A percentile compares a stretch with the other conserved stretches of the same genome.
These are phyloP conservation scores for Linnemannia elongata DNA, from an alignment of 192 early-diverging fungal genomes.

Conservation along the genomic window DNA sequence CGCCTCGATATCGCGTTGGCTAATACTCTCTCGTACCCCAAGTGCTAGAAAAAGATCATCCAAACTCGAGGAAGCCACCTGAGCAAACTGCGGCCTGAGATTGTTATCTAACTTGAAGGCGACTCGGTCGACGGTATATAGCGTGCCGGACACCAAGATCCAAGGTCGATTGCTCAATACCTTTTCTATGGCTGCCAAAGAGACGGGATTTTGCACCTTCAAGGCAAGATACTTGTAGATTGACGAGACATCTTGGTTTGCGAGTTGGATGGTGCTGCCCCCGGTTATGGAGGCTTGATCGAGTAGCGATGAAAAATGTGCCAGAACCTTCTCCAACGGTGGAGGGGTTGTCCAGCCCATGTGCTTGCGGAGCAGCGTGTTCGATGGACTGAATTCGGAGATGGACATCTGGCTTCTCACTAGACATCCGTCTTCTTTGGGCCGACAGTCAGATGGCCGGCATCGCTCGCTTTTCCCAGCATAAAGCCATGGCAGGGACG, in stretches of 20 bases:
- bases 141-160: not conserved
- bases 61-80: not conserved
- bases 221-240: not conserved
- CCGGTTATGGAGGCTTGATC: not conserved
- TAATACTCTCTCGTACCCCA: not conserved
- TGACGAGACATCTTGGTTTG: not conserved
- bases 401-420: conserved; percentile 8
- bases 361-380: not conserved
- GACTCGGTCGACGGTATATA: conserved; percentile 4
- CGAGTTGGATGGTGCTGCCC: no score
- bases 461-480: not conserved
- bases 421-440: not conserved
- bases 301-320: conserved; percentile 9
- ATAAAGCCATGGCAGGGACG: not conserved
- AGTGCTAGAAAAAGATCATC: not conserved
- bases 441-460: not conserved
- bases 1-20: not conserved
- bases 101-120: not conserved
- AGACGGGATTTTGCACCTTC: not conserved
- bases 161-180: not conserved
- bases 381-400: not conserved
- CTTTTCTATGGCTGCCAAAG: not conserved
- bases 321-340: conserved; percentile 21
- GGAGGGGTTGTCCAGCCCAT: conserved; percentile 26
- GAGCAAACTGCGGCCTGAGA: not conserved